phyloP scores from a whole-genome alignment of 2,329 filamentous ascomycete species.

The Nectriaceae sp. region DNA sequence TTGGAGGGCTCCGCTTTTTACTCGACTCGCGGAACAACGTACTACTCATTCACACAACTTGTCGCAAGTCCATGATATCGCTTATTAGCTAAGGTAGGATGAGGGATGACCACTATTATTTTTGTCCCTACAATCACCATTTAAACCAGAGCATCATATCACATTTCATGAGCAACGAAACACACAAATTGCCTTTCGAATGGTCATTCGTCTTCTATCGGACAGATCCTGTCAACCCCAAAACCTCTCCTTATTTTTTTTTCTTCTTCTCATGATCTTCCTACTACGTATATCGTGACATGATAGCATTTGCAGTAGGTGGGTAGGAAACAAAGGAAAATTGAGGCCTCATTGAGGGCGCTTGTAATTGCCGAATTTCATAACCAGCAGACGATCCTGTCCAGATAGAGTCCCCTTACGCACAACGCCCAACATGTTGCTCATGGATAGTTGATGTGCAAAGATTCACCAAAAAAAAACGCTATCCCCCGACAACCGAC shows the following conservation, averaged over 20 bases:
- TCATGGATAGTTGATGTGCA: constrained; percentile 37
- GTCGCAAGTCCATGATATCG: too few species aligned
- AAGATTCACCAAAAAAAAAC: constrained; percentile 37
- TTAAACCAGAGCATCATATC: background rate
- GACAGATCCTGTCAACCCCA: constrained; percentile 35
- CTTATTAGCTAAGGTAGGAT: background rate
- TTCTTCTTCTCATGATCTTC: constrained; percentile 33
- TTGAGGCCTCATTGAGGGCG: constrained; percentile 19
- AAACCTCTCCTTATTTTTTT: constrained; percentile 41
- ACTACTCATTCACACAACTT: too few species aligned
- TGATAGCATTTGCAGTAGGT: constrained; percentile 33
- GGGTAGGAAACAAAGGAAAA: constrained; percentile 42
- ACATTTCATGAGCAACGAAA: too few species aligned
- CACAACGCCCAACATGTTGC: constrained; percentile 45
- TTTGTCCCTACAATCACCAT: background rate
- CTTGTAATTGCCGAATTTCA: constrained; percentile 29
- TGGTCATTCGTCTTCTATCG: constrained; percentile 34
- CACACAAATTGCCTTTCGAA: too few species aligned
- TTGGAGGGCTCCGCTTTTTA: too few species aligned
- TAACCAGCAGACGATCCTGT: constrained; percentile 43
- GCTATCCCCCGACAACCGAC: constrained; percentile 27
- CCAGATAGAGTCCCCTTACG: constrained; percentile 44
- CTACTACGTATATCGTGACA: constrained; percentile 34
- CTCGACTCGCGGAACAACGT: too few species aligned
- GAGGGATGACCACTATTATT: background rate